Conservation (phyloP, 495 filamentous ascomycete genomes). For the Talaromyces wortmannii region DNA sequence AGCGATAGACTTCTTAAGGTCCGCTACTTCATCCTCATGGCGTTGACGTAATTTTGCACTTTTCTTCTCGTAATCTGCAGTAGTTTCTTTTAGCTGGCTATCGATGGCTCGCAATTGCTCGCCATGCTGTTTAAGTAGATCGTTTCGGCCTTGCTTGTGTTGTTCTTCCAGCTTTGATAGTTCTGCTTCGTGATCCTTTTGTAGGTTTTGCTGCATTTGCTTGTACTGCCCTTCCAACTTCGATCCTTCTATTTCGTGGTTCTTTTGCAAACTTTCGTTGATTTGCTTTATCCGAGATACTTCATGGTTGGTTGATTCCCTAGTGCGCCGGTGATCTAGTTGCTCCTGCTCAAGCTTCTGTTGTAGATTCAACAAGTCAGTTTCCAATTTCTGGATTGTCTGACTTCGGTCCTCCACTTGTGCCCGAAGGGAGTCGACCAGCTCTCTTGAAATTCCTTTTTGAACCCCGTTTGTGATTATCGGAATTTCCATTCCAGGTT, state of each 20-base stretch:
- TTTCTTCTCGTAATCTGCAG: constrained; percentile 42
- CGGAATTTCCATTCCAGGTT: constrained; percentile 78
- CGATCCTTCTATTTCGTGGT: constrained; percentile 55
- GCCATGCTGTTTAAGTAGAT: constrained; percentile 39
- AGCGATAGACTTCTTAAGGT: constrained; percentile 52
- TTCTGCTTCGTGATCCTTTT: constrained; percentile 49
- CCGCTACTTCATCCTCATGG: constrained; percentile 57
- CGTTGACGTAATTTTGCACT: constrained; percentile 36
- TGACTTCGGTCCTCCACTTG: constrained; percentile 69
- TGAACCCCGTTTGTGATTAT: constrained; percentile 71
- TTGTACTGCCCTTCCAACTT: constrained; percentile 40
- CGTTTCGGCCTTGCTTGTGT: constrained; percentile 33
- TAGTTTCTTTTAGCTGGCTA: constrained; percentile 38
- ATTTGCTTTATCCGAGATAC: constrained; percentile 57
- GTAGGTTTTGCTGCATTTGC: constrained; percentile 30
- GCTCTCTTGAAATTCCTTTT: constrained; percentile 74
- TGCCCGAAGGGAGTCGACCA: constrained; percentile 74
- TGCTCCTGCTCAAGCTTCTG: constrained; percentile 71
- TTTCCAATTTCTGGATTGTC: constrained; percentile 60
- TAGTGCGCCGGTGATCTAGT: constrained; percentile 64
- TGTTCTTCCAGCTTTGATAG: constrained; percentile 39
- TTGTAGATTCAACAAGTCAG: constrained; percentile 57
- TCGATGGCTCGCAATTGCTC: constrained; percentile 42
- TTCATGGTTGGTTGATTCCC: constrained; percentile 60
- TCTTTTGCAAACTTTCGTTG: constrained; percentile 63